These are phyloP conservation scores for Arthroderma uncinatum DNA, from an alignment of 2,329 filamentous ascomycete species.

Conservation along the genomic window DNA sequence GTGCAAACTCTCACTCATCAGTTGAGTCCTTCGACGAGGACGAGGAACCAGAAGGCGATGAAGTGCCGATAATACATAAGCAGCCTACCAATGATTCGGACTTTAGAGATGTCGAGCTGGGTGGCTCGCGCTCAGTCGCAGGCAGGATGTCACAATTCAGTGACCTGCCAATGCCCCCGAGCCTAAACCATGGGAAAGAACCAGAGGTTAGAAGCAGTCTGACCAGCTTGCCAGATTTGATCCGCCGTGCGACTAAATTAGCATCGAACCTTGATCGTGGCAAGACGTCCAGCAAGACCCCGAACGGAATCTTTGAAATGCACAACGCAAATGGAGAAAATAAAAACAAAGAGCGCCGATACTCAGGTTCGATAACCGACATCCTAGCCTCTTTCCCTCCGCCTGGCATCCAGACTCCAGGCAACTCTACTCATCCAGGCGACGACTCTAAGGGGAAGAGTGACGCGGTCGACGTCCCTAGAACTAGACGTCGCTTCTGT, in stretches of 20 bases:
- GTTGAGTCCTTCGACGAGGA: neutral
- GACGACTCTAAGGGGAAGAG: constrained; percentile 18
- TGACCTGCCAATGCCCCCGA: constrained; percentile 47
- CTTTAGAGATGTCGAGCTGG: neutral
- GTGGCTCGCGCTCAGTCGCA: neutral
- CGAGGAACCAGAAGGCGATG: neutral
- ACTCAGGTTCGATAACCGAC: constrained; percentile 49
- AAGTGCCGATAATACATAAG: constrained; percentile 1
- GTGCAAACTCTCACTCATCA: neutral
- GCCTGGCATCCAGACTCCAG: constrained; percentile 42
- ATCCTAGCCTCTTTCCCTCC: constrained; percentile 56
- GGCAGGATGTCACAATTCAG: neutral
- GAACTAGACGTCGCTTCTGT: constrained; percentile 56
- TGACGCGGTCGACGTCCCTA: constrained; percentile 13
- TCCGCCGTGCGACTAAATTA: constrained; percentile 72
- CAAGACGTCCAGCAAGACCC: constrained; percentile 47
- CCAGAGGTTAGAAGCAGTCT: constrained; percentile 78
- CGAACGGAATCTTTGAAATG: constrained; percentile 42
- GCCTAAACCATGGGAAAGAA: constrained; percentile 64
- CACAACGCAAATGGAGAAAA: constrained; percentile 26
- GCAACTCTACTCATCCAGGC: constrained; percentile 5
- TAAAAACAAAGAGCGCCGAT: constrained; percentile 22
- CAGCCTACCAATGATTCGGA: neutral
- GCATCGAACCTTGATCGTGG: constrained; percentile 83
- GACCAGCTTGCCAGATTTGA: constrained; percentile 85